Percentiles rank a stretch among this genome's conserved stretches.
phyloP scores from a whole-genome alignment of 2,329 filamentous ascomycete genomes.

The Nigrograna mackinnonii region DNA sequence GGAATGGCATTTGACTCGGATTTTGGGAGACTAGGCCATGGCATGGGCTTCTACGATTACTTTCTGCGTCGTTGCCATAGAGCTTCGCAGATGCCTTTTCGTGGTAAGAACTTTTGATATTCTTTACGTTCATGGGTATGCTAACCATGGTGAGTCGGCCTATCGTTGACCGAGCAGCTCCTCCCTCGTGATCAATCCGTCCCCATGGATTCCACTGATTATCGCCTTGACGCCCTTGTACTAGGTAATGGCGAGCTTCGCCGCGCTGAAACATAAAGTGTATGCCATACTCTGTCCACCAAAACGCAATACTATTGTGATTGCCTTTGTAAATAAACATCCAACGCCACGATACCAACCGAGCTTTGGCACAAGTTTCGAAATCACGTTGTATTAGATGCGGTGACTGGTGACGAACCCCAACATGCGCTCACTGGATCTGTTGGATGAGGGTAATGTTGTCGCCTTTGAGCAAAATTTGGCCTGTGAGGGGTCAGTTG shows the following conservation, averaged over 20 bases:
- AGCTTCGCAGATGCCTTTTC: conserved; percentile 57
- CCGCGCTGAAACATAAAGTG: conserved; percentile 17
- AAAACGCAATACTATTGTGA: background rate
- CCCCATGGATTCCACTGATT: conserved; percentile 77
- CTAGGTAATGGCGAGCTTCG: conserved; percentile 66
- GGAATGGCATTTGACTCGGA: conserved; percentile 86
- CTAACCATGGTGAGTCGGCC: conserved; percentile 63
- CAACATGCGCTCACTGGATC: conserved; percentile 31
- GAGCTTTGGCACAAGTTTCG: too few species aligned
- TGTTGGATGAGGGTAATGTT: conserved; percentile 78
- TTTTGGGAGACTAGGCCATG: conserved; percentile 83
- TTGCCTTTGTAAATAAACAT: too few species aligned
- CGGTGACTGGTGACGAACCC: too few species aligned
- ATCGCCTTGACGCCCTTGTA: conserved; percentile 76
- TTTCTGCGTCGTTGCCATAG: conserved; percentile 78
- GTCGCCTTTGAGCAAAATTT: conserved; percentile 86
- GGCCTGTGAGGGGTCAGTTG: conserved; percentile 57
- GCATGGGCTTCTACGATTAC: conserved; percentile 95
- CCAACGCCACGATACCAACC: too few species aligned
- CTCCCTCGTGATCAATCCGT: conserved; percentile 68
- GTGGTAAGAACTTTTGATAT: conserved; percentile 55
- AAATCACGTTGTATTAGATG: too few species aligned
- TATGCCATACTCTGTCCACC: too few species aligned
- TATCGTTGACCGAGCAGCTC: conserved; percentile 86
- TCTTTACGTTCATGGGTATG: conserved; percentile 22